Evolutionary conservation across 164 flowering plant genomes (phyloP).

Genomic region (Warburgia ugandensis): DNA sequence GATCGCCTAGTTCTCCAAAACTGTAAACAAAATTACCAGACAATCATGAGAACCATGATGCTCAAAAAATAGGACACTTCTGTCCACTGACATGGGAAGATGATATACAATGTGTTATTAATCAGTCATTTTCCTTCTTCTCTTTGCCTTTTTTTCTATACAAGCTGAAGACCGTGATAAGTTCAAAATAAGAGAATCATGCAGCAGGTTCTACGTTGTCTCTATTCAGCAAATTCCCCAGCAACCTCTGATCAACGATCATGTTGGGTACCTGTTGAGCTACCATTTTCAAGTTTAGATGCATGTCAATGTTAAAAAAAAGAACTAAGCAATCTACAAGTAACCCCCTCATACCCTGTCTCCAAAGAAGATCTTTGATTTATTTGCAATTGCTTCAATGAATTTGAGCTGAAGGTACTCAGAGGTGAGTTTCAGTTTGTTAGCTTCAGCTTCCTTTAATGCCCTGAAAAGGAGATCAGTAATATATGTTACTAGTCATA

Average conservation of each 20-base stretch:
- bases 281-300: neutral
- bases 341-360: slow-evolving; percentile 46
- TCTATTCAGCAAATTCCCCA: slow-evolving; percentile 49
- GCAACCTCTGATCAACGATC: slow-evolving; percentile 77
- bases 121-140: too few species aligned
- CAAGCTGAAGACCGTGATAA: too few species aligned
- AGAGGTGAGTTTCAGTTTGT: slow-evolving; percentile 83
- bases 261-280: slow-evolving; percentile 67
- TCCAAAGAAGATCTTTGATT: slow-evolving; percentile 87
- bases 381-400: slow-evolving; percentile 77
- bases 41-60: too few species aligned
- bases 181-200: too few species aligned
- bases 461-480: slow-evolving; percentile 29
- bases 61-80: neutral
- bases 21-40: too few species aligned
- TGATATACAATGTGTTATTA: too few species aligned
- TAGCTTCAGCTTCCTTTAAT: slow-evolving; percentile 82
- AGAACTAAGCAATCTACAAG: neutral
- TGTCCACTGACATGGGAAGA: too few species aligned
- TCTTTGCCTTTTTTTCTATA: too few species aligned
- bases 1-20: too few species aligned
- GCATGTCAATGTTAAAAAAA: neutral
- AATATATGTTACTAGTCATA: neutral
- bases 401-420: slow-evolving; percentile 78
- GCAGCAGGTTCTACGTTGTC: neutral